Base-by-base conservation (phyloP, 805 yeast genomes). In the Hemisphaericaspora nanyangensis region DNA sequence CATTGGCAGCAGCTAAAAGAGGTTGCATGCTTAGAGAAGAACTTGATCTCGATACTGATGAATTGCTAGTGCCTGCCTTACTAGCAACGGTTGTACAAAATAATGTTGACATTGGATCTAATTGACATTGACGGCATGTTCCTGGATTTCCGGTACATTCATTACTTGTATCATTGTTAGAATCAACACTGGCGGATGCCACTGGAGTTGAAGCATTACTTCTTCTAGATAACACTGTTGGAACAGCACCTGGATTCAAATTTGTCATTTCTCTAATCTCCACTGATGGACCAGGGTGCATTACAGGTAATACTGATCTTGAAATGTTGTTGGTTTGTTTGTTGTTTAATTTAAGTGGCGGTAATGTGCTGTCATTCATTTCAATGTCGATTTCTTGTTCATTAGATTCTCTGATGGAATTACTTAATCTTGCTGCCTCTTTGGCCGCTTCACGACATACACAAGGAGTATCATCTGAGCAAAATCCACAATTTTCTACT, bases 391-490 rank as follows among this genome's bases (percentile, higher is more conserved):
- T 63, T 26, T 65, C 63, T 37, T 63, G 72, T 15, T 62, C 34
- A 17, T 31, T 32, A 16, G 20, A 16, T 19, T 46, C 45, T 7
- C 29, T 28, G 17, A 66, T 50, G 3, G 63, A 45, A 15, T 54
- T 50, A 40, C 56, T 61, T 40, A 70, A 52, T 20, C 57, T 48
- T 3, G 71, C 75, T 2, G 73, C 75, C 51, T 73, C 79, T 48
- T 70, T 68, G 2, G 79, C 81, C 13, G 78, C 85, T 49, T 88
- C 96, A 19, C 91, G 77, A 58, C 97, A 91, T 2, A 91, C 85
- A 62, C 98, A 91, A 2, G 95, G 90, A 0, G 95, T 81, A 49
- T 81, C 93, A 49, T 86, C 95, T 0, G 95, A 79, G 55, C 98
- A 91, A 60, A 91, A 90, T 0, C 98, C 98, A 61, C 98, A 91